A percentile compares a stretch with the other conserved stretches of the same genome.
phyloP scores from a whole-genome alignment of 2,329 filamentous ascomycete genomes.

The Colletotrichum sp. region DNA sequence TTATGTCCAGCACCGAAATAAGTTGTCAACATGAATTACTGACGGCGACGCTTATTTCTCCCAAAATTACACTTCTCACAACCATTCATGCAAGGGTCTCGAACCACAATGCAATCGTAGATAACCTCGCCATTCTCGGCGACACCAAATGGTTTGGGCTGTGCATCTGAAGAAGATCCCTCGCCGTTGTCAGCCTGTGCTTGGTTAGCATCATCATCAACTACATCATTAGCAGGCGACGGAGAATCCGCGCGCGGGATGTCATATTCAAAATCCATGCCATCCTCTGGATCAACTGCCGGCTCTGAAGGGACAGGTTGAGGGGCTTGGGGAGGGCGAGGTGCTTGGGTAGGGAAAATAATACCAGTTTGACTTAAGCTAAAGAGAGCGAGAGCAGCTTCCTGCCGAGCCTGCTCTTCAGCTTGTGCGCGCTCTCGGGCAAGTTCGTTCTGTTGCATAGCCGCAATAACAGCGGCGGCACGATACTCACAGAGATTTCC shows the following conservation, averaged over 20 bases:
- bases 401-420: neutral
- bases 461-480: neutral
- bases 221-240: neutral
- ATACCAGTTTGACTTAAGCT: neutral
- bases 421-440: neutral
- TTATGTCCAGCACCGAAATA: neutral
- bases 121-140: neutral
- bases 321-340: neutral
- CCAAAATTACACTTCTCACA: neutral
- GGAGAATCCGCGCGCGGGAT: neutral
- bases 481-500: neutral
- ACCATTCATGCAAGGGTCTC: neutral
- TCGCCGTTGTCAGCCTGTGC: neutral
- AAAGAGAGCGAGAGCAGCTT: neutral
- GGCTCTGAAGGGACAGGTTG: neutral
- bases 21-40: neutral
- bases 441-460: neutral
- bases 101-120: neutral
- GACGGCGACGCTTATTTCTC: neutral
- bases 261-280: neutral
- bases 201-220: neutral
- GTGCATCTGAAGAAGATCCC: neutral
- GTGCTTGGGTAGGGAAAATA: neutral
- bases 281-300: neutral
- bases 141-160: neutral